phyloP scores from a whole-genome alignment of 257 asterid genomes.

The Solanum microdontum region DNA sequence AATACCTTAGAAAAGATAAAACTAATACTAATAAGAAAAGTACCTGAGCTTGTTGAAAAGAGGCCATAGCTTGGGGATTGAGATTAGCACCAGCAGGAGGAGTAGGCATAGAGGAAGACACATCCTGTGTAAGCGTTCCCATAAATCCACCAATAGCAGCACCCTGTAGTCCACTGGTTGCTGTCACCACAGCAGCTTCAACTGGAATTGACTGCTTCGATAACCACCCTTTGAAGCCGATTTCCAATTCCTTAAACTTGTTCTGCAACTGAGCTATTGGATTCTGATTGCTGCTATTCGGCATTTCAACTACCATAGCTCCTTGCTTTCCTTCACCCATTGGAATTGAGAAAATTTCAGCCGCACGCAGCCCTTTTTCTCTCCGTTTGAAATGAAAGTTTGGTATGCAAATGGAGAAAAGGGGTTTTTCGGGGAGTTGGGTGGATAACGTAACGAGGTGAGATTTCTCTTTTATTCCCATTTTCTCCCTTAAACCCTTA shows the following conservation, averaged over 20 bases:
- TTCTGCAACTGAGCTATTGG: conserved; percentile 58
- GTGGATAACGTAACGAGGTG: not conserved
- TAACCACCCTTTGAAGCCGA: conserved; percentile 50
- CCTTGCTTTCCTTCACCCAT: conserved; percentile 61
- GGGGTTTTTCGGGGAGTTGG: not conserved
- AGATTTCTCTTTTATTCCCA: not conserved
- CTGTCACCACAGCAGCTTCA: conserved; percentile 77
- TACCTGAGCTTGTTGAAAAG: conserved; percentile 76
- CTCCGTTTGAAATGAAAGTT: not conserved
- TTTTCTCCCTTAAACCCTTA: conserved; percentile 9
- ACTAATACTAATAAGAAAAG: not conserved
- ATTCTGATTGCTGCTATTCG: conserved; percentile 20
- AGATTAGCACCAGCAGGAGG: conserved; percentile 57
- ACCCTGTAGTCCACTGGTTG: conserved; percentile 70
- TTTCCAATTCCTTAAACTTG: conserved; percentile 60
- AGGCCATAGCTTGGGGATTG: conserved; percentile 70
- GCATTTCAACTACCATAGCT: conserved; percentile 28
- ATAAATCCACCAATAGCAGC: conserved; percentile 76
- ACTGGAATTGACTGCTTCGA: conserved; percentile 75
- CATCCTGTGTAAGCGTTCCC: conserved; percentile 71
- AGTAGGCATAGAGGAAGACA: conserved; percentile 34
- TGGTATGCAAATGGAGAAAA: not conserved
- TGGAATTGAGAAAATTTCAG: not conserved
- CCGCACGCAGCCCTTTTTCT: not conserved
- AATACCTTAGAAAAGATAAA: not conserved